A percentile compares a stretch with the other conserved stretches of the same genome.
Conservation (phyloP, 495 filamentous ascomycete species). For the Penicillium verhagenii region DNA sequence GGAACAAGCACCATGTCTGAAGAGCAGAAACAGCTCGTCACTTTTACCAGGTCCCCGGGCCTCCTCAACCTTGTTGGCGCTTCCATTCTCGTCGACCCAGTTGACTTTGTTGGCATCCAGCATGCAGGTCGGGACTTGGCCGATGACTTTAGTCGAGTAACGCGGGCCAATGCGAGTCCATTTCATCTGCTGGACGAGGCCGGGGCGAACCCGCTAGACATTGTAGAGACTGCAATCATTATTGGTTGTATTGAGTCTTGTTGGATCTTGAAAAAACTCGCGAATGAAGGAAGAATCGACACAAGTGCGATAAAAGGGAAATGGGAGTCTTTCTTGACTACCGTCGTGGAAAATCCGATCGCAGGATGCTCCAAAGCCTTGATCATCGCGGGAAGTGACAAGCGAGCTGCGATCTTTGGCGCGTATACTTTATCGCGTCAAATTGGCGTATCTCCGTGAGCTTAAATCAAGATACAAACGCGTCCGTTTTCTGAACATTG, state of each 20-base stretch:
- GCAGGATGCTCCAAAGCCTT: constrained; percentile 57
- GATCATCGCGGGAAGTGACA: constrained; percentile 67
- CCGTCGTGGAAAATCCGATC: constrained; percentile 58
- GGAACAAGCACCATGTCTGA: constrained; percentile 8
- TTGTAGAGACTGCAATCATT: constrained; percentile 54
- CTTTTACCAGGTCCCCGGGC: constrained; percentile 6
- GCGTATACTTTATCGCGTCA: constrained; percentile 74
- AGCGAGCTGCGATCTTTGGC: constrained; percentile 69
- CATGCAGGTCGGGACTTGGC: constrained; percentile 65
- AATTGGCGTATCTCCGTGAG: constrained; percentile 66
- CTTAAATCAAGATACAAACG: too few relatives aligned
- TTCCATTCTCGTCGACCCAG: constrained; percentile 17
- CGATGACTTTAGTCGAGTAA: constrained; percentile 69
- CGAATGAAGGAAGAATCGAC: constrained; percentile 54
- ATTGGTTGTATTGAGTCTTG: constrained; percentile 68
- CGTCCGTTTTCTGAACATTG: neutral
- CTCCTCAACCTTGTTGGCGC: constrained; percentile 13
- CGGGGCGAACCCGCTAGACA: neutral
- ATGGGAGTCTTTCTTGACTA: constrained; percentile 69
- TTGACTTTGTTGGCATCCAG: constrained; percentile 67
- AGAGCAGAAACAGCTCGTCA: constrained; percentile 13
- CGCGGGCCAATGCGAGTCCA: constrained; percentile 49
- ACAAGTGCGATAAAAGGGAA: constrained; percentile 53
- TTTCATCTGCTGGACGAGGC: constrained; percentile 39
- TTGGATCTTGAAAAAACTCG: constrained; percentile 55